phyloP scores from a whole-genome alignment of 768 basidiomycete species.

The Ramaria sp. region DNA sequence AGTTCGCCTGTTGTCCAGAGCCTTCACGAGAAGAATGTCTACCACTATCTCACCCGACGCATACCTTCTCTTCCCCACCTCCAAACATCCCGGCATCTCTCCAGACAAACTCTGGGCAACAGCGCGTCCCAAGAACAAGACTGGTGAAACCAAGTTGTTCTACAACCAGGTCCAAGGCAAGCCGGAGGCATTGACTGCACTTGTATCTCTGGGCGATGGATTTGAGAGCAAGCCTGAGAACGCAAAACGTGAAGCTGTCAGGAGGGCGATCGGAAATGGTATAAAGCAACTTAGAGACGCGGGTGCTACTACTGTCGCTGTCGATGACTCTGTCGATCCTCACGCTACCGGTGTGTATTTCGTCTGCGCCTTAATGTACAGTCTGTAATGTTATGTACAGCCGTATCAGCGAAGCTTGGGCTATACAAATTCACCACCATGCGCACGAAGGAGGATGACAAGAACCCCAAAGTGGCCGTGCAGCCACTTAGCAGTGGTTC shows the following conservation, averaged over 20 bases:
- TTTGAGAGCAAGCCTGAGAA: conserved; percentile 35
- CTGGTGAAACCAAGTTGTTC: conserved; percentile 18
- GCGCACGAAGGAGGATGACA: conserved; percentile 62
- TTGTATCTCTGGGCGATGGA: conserved; percentile 49
- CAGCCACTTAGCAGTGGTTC: conserved; percentile 40
- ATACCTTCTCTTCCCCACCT: conserved; percentile 3
- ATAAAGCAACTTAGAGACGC: conserved; percentile 40
- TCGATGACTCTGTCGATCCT: conserved; percentile 59
- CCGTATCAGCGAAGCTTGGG: conserved; percentile 70
- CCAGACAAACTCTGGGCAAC: conserved; percentile 11
- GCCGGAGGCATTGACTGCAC: conserved; percentile 28
- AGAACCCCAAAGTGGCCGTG: conserved; percentile 34
- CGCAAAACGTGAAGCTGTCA: conserved; percentile 51
- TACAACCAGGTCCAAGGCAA: conserved; percentile 21
- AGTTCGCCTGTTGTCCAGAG: neutral
- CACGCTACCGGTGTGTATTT: conserved; percentile 60
- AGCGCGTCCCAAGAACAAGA: conserved; percentile 16
- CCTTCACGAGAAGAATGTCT: neutral
- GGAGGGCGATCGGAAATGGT: conserved; percentile 61
- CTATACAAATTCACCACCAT: conserved; percentile 62
- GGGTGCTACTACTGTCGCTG: conserved; percentile 43
- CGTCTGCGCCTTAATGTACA: neutral
- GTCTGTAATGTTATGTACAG: conserved; percentile 18
- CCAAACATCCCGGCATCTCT: neutral
- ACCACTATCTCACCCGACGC: neutral